These are phyloP conservation scores for Inga laurina DNA, from an alignment of 306 rosid genomes.

Conservation along the genomic window DNA sequence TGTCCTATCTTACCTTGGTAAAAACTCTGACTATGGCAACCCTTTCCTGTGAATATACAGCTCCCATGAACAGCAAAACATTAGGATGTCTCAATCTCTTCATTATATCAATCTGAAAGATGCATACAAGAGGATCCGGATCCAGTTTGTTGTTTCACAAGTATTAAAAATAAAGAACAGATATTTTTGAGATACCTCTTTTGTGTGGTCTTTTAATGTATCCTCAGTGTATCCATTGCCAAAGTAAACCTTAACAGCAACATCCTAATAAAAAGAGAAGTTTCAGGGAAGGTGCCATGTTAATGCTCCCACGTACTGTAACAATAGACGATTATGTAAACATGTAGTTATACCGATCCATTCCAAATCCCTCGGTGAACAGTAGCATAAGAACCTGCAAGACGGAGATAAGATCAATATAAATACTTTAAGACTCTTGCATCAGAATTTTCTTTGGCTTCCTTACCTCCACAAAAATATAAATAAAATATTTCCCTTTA, in stretches of 20 bases:
- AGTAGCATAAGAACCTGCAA: constrained; percentile 65
- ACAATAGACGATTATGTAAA: constrained; percentile 15
- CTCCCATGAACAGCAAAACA: constrained; percentile 85
- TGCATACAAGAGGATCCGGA: constrained; percentile 19
- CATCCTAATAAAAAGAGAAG: constrained; percentile 50
- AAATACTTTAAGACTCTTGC: constrained; percentile 1
- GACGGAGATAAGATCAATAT: constrained; percentile 18
- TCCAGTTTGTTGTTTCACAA: constrained; percentile 28
- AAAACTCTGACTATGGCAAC: constrained; percentile 72
- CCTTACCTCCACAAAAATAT: constrained; percentile 7
- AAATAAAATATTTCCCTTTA: constrained; percentile 23
- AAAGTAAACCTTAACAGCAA: constrained; percentile 67
- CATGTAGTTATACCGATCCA: constrained; percentile 58
- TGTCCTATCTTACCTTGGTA: constrained; percentile 64
- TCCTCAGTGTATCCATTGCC: not conserved
- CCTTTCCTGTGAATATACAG: constrained; percentile 63
- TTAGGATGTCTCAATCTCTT: constrained; percentile 86
- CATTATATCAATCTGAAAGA: constrained; percentile 76
- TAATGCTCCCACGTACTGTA: not conserved
- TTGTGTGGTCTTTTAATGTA: not conserved
- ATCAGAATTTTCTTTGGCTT: not conserved
- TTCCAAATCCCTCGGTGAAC: constrained; percentile 84
- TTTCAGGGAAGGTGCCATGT: constrained; percentile 22
- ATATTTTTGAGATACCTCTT: not conserved
- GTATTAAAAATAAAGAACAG: not conserved